These are phyloP conservation scores for Sclerotinia spermophila DNA, from an alignment of 2,329 filamentous ascomycete genomes.

Conservation along the genomic window DNA sequence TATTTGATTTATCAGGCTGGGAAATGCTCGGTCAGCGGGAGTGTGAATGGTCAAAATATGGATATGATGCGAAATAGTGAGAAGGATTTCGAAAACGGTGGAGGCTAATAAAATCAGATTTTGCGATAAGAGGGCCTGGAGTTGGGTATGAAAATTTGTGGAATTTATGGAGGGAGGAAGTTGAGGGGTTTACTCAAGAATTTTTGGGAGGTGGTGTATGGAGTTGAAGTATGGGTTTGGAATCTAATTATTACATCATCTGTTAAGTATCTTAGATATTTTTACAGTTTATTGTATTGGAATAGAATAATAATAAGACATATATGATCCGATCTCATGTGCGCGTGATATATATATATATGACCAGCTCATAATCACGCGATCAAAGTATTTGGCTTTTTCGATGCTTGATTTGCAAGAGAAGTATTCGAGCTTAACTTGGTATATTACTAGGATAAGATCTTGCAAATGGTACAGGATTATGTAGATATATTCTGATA, in stretches of 20 bases:
- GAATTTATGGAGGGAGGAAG: background rate
- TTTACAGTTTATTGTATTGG: background rate
- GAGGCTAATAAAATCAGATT: background rate
- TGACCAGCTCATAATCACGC: background rate
- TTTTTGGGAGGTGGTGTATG: background rate
- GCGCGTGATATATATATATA: background rate
- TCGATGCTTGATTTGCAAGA: background rate
- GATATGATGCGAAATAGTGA: no score
- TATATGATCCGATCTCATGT: background rate
- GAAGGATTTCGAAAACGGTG: background rate
- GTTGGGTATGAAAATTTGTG: background rate
- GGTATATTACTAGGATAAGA: background rate
- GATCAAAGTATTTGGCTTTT: background rate
- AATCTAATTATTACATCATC: background rate
- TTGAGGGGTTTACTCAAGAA: background rate
- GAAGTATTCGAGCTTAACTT: background rate
- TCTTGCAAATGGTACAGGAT: background rate
- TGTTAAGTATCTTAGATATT: background rate
- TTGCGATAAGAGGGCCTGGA: background rate
- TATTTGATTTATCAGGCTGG: background rate
- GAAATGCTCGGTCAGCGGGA: background rate
- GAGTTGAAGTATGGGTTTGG: background rate
- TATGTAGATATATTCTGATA: background rate
- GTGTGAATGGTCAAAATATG: background rate
- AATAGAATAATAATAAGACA: background rate